Evolutionary conservation across 1,284 basidiomycete genomes (phyloP).

Genomic region (Paramarasmius palmivorus): DNA sequence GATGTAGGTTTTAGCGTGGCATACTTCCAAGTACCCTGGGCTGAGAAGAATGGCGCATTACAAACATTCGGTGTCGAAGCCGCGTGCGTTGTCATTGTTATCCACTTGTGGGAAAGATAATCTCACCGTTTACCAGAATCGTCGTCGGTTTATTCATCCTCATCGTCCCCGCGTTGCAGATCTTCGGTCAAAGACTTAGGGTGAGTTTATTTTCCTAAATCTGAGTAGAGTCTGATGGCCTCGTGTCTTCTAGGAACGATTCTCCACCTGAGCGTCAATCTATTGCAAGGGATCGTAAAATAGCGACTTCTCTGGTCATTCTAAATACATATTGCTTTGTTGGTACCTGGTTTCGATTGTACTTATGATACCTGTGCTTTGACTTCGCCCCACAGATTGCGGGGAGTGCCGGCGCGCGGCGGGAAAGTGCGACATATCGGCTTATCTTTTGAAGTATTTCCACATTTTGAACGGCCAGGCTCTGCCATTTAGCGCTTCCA

Average conservation of each 20-base stretch:
- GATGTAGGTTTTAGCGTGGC: conserved; percentile 56
- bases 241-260: neutral
- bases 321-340: too few relatives aligned
- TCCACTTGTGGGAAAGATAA: neutral
- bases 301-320: too few relatives aligned
- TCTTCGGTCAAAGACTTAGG: conserved; percentile 45
- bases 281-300: too few relatives aligned
- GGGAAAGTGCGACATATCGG: too few relatives aligned
- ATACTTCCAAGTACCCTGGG: conserved; percentile 66
- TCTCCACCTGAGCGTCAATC: neutral
- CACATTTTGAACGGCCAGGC: too few relatives aligned
- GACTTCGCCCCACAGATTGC: too few relatives aligned
- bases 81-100: conserved; percentile 35
- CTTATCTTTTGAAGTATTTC: too few relatives aligned
- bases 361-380: too few relatives aligned
- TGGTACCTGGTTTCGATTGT: too few relatives aligned
- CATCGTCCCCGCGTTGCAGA: conserved; percentile 51
- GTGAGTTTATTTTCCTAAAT: conserved; percentile 30
- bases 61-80: conserved; percentile 62
- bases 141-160: conserved; percentile 52
- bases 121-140: conserved; percentile 30
- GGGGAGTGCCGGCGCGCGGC: too few relatives aligned
- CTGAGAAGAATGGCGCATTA: conserved; percentile 51
- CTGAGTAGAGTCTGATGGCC: too few relatives aligned
- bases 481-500: too few relatives aligned